phyloP scores from a whole-genome alignment of 2,329 filamentous ascomycete genomes.

The Nemania bipapillata region DNA sequence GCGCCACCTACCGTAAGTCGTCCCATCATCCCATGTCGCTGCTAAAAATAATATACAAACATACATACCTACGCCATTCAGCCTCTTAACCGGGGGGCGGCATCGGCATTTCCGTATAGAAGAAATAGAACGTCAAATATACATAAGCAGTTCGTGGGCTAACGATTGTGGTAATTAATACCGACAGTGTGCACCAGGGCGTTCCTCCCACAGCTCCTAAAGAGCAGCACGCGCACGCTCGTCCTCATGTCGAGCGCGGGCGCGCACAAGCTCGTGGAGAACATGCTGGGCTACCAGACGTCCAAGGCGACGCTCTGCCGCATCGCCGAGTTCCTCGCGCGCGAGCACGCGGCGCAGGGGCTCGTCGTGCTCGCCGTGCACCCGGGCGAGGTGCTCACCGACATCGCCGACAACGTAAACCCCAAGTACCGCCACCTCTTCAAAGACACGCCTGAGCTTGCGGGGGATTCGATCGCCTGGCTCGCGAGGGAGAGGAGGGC shows the following conservation, averaged over 20 bases:
- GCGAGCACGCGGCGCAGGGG: conserved; percentile 56
- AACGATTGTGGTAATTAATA: too few relatives aligned
- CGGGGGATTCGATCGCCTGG: too few relatives aligned
- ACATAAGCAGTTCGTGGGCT: too few relatives aligned
- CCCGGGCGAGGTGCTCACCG: conserved; percentile 57
- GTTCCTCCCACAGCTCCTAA: background rate
- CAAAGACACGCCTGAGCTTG: too few relatives aligned
- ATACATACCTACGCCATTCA: background rate
- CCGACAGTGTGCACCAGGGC: background rate
- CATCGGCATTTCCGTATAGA: too few relatives aligned
- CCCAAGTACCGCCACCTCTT: too few relatives aligned
- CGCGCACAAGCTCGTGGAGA: conserved; percentile 49
- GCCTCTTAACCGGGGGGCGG: background rate
- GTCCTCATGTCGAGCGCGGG: conserved; percentile 56
- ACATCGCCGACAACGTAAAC: conserved; percentile 43
- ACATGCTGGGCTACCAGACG: conserved; percentile 57
- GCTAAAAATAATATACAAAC: too few relatives aligned
- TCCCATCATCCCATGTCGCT: too few relatives aligned
- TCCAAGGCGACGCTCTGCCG: conserved; percentile 58
- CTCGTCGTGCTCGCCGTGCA: conserved; percentile 55
- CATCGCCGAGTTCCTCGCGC: conserved; percentile 55
- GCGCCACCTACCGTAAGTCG: conserved; percentile 34
- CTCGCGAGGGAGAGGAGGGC: conserved; percentile 24
- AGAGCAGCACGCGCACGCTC: conserved; percentile 47
- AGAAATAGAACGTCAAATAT: too few relatives aligned